Evolutionary conservation across 805 yeast species (phyloP).

Genomic region (Metschnikowia reukaufii): DNA sequence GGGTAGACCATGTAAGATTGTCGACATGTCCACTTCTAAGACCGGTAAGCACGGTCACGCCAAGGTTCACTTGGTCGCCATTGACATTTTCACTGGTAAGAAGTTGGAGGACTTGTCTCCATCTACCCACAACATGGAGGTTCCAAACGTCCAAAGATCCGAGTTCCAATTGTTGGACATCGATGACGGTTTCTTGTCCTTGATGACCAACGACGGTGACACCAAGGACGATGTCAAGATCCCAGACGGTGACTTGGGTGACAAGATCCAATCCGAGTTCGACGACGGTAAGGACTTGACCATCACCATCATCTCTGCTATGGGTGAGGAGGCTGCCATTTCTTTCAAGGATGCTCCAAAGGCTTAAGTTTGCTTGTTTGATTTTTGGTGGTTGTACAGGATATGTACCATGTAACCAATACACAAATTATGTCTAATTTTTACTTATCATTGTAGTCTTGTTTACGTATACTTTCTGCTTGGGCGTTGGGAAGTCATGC

Average conservation of each 20-base stretch:
- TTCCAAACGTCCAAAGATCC: slow-evolving; percentile 93
- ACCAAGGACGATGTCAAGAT: slow-evolving; percentile 98
- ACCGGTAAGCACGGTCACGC: slow-evolving; percentile 99
- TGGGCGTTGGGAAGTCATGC: background rate
- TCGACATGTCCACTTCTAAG: slow-evolving; percentile 99
- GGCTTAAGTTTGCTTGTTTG: slow-evolving; percentile 24
- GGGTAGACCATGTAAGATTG: slow-evolving; percentile 99
- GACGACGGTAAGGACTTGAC: slow-evolving; percentile 98
- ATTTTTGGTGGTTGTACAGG: slow-evolving; percentile 9
- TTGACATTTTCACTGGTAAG: slow-evolving; percentile 98
- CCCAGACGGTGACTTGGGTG: slow-evolving; percentile 98
- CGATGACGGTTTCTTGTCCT: slow-evolving; percentile 95
- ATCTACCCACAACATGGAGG: slow-evolving; percentile 99
- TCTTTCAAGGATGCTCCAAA: slow-evolving; percentile 99
- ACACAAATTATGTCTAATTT: slow-evolving; percentile 9
- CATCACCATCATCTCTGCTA: slow-evolving; percentile 95
- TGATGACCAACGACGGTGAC: slow-evolving; percentile 97
- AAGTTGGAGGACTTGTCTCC: slow-evolving; percentile 99
- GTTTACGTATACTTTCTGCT: background rate
- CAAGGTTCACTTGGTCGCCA: slow-evolving; percentile 98
- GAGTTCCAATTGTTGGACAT: slow-evolving; percentile 97
- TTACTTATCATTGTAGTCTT: background rate
- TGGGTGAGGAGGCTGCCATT: slow-evolving; percentile 99
- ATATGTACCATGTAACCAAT: slow-evolving; percentile 9
- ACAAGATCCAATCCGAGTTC: slow-evolving; percentile 84